Evolutionary conservation across 192 early-diverging fungal genomes (phyloP), one percentile per base, ranked within the genome.

Genomic region (Funneliformis geosporum): DNA sequence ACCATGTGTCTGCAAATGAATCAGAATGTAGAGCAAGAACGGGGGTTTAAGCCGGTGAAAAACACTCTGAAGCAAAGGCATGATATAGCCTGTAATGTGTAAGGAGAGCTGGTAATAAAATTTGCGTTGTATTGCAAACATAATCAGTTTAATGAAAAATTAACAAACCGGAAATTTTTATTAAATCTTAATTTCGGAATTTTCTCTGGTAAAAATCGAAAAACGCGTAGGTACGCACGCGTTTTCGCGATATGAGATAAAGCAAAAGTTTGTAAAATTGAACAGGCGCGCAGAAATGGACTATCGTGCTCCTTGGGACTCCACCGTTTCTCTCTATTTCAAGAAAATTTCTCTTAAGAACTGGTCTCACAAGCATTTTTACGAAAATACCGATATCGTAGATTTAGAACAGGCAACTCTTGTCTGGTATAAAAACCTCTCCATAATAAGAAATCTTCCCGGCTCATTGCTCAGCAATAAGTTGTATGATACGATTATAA

Each of bases 331-430:
- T 8, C 10, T 7, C 25, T 71, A 71, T 5, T 40, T 71, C 69
- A 71, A 71, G 62, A 65, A 6, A 65, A 5, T 33, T 65, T 7
- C 43, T n/a, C 69, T 71, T 71, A 40, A 7, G 1, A 8, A 8
- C 44, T 71, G 69, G 69, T 71, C 69, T 46, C 69, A 71, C 23
- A 46, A 71, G 69, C 69, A 71, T 21, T 71, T 71, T 71, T 71
- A 1, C 1, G 69, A 71, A 71, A 40, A 44, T 2, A 33, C 40
- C 6, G 42, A 71, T 16, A 44, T 44, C 8, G 0, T 71, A 46
- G 43, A 71, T 46, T 71, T 71, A 8, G 40, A 71, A 27, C 69
- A 71, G 23, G 69, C 43, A 21, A 46, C 43, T 3, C 69, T 2
- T 0, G 5, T 71, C 40, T 71, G 69, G 43, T 71, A 46, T 21